Base-by-base conservation (phyloP, 371 early-diverging fungal species). In the Choanephora cucurbitarum region DNA sequence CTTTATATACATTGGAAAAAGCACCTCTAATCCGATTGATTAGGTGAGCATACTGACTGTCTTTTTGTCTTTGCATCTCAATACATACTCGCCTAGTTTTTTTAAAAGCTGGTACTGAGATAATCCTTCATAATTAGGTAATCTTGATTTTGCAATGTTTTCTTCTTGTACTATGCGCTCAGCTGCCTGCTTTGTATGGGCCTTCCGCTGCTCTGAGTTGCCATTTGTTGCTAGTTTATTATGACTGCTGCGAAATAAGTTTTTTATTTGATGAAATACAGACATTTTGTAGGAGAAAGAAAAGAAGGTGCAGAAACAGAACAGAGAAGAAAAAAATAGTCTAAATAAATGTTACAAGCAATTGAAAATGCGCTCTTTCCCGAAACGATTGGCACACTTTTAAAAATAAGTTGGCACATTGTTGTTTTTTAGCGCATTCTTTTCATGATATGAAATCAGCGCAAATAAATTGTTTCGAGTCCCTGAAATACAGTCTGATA, bases 1-100 rank as follows among this genome's bases (percentile, higher is more conserved):
- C 92, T 53, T 83, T 78, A 73, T 88, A 92, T 0, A 93, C 93
- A 55, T 82, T 85, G 48, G 91, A 89, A 72, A 92, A 93, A 14
- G 92, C 93, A 48, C 93, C 93, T 62, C 89, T 89, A 44, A 33
- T 22, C 21, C 50, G 10, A 28, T 49, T 28, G 28, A 28, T 28
- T 28, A 28, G 28, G 28, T 28, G 5, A 28, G 28, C 28, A 28
- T 28, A 7, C 7, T 7, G 28, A 28, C 7, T 7, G 3, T 5
- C 28, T 28, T 3, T 28, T 7, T 28, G 7, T 7, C 11, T 44
- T 3, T 46, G 14, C 19, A 23, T 17, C 18, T 14, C 24, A 44
- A 15, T 24, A 81, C 85, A 68, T 82, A 85, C 88, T 86, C 88
- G 64, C 88, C 88, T 68, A 88, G 70, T 57, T 85, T 87, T 21